Base-by-base conservation (phyloP, 2,329 filamentous ascomycete genomes). In the Fusarium bactridioides region DNA sequence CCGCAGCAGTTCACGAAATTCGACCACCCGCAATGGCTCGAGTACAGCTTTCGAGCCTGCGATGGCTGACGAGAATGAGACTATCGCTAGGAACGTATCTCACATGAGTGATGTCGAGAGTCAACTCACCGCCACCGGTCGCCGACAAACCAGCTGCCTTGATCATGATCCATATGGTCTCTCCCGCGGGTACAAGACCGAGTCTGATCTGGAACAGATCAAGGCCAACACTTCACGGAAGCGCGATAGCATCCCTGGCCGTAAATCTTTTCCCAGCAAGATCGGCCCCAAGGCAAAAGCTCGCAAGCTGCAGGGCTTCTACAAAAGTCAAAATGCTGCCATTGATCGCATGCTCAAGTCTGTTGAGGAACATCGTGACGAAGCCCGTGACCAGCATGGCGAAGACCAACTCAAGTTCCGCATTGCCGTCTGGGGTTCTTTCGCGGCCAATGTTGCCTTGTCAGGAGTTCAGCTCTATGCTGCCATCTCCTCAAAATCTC, bases 321-420 rank as follows among this genome's bases (percentile, higher is more conserved):
- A 98, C 86, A 89, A 94, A 80, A 87, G 87, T 35, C 95, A 99
- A 80, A 99, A 99, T 80, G 93, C 95, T 80, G 95, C 94, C 76
- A 99, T 99, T 74, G 90, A 97, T 84, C 90, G 94, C 16, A 88
- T 98, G 83, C 87, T 98, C 73, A 98, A 97, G 84, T 92, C 93
- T 6, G 95, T 98, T 5, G 94, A 97, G 78, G 94, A 98, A 79
- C 96, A 98, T 82, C 87, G 93, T 23, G 90, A 91, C 40, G 91
- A 94, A 53, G 95, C 95, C 40, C 91, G 90, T 72, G 92, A 97
- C 76, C 90, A 95, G 79, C 91, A 92, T 65, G 90, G 90, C 66
- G 93, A 94, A 37, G 95, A 97, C 79, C 92, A 95, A 69, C 83
- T 98, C 76, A 91, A 92, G 78, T 91, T 88, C 82, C 88, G 89